phyloP scores from a whole-genome alignment of 2,329 filamentous ascomycete species.

The Aspergillus fructus region DNA sequence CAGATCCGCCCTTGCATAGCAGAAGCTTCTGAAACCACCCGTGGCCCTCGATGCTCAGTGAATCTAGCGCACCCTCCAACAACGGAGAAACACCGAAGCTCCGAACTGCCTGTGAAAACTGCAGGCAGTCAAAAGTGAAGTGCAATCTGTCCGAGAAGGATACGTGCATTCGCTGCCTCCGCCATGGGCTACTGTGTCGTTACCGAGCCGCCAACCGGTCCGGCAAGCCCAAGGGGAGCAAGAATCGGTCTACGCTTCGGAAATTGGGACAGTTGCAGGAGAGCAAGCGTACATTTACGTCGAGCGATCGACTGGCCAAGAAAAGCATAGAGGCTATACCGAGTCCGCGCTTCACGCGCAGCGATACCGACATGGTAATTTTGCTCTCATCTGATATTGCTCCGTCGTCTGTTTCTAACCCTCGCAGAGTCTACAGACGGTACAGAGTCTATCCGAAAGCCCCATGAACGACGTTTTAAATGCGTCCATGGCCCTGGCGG shows the following conservation, averaged over 20 bases:
- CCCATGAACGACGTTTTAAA: conserved; percentile 19
- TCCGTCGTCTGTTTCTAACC: neutral
- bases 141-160: conserved; percentile 38
- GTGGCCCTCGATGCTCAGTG: conserved; percentile 26
- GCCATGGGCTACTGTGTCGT: conserved; percentile 37
- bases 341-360: conserved; percentile 1
- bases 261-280: conserved; percentile 38
- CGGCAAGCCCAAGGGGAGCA: conserved; percentile 42
- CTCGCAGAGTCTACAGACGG: conserved; percentile 2
- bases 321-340: conserved; percentile 3
- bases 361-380: conserved; percentile 7
- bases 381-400: neutral
- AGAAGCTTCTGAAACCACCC: neutral
- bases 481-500: conserved; percentile 10
- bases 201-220: conserved; percentile 41
- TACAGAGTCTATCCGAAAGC: conserved; percentile 25
- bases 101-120: conserved; percentile 40
- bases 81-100: conserved; percentile 34
- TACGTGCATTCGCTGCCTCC: conserved; percentile 38
- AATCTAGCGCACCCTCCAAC: conserved; percentile 19
- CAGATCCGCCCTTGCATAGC: conserved; percentile 1
- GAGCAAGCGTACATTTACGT: conserved; percentile 22
- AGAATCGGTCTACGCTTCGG: conserved; percentile 37
- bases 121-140: conserved; percentile 42
- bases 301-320: conserved; percentile 1